phyloP scores from a whole-genome alignment of 805 yeast species.

The Spathaspora arborariae region DNA sequence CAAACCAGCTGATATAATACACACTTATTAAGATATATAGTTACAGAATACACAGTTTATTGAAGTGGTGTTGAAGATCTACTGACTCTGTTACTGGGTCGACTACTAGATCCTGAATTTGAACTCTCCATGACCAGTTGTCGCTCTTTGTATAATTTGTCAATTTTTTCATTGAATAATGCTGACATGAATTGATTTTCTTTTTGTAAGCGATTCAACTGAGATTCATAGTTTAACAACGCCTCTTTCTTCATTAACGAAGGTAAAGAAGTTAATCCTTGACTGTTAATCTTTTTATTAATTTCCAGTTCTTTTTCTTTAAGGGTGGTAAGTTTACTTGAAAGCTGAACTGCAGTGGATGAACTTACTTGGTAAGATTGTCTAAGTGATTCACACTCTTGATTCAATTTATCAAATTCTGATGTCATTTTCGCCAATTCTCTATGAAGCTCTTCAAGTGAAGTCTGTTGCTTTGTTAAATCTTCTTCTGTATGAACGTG shows the following conservation, averaged over 20 bases:
- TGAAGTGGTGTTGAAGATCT: conserved; percentile 37
- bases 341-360: conserved; percentile 27
- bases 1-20: background rate
- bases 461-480: conserved; percentile 1
- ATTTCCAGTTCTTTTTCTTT: conserved; percentile 18
- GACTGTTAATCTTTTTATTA: conserved; percentile 23
- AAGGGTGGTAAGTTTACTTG: conserved; percentile 16
- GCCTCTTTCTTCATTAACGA: conserved; percentile 32
- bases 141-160: conserved; percentile 33
- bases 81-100: conserved; percentile 35
- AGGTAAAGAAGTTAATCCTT: conserved; percentile 34
- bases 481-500: background rate
- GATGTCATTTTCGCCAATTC: conserved; percentile 21
- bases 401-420: conserved; percentile 22
- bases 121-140: conserved; percentile 25
- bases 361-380: conserved; percentile 32
- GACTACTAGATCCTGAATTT: conserved; percentile 23
- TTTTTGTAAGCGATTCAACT: conserved; percentile 19
- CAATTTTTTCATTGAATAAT: conserved; percentile 29
- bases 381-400: conserved; percentile 28
- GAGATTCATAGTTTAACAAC: conserved; percentile 22
- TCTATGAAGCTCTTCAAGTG: conserved; percentile 20
- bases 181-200: conserved; percentile 28
- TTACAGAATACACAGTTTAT: background rate
- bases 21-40: background rate